Base-by-base conservation (phyloP, 441 rosid genomes). In the Dalechampia spathulata region DNA sequence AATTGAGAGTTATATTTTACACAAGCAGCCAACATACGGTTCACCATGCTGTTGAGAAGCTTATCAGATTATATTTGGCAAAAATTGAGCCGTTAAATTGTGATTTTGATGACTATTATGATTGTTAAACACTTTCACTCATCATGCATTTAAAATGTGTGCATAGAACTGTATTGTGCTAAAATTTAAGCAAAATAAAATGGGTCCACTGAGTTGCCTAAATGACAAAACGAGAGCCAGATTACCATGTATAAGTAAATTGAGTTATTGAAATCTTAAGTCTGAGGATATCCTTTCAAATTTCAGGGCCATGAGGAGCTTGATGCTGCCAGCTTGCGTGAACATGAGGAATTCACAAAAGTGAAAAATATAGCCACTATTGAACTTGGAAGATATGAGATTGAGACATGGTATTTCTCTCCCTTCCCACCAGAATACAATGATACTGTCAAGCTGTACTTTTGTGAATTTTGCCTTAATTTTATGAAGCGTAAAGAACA, bases 331-430 rank as follows among this genome's bases (percentile, higher is more conserved):
- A 94, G 99, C 65, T 78, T 94, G 73, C 96, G 96, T 53, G 99
- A 94, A 62, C 99, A 94, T 42, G 99, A 94, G 72, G 99, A 94
- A 61, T 94, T 94, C 63, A 94, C 99, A 7, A 94, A 94, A 78
- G 99, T 94, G 53, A 94, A 94, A 72, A 94, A 94, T 73, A 90
- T 94, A 55, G 98, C 96, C 22, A 90, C 97, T 19, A 86, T 94
- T 55, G 99, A 90, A 74, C 98, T 94, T 66, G 99, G 99, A 68
- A 86, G 95, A 68, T 94, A 94, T 60, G 99, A 94, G 75, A 94
- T 94, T 43, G 99, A 94, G 79, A 94, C 99, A 7, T 94, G 99
- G 99, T 94, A 94, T 77, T 94, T 94, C 79, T 94, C 99, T 30
- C 99, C 99, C 15, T 94, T 94, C 64, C 99, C 96, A 6, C 96